These are phyloP conservation scores for Ceratobasidium theobromae DNA, from an alignment of 1,284 basidiomycete species.

Conservation along the genomic window DNA sequence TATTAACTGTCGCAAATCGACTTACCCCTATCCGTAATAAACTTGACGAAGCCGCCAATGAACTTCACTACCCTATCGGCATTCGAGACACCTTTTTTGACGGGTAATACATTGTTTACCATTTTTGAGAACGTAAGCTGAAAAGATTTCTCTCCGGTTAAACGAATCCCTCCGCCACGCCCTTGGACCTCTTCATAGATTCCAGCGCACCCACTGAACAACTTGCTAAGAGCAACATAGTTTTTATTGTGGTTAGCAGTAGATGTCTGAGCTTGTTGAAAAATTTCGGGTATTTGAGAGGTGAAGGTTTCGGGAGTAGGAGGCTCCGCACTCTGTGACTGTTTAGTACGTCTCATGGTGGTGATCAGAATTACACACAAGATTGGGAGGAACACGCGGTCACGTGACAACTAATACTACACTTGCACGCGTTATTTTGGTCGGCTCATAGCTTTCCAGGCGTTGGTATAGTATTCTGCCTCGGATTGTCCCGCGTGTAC, in stretches of 20 bases:
- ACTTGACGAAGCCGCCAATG: conserved; percentile 78
- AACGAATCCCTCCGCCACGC: conserved; percentile 55
- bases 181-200: conserved; percentile 55
- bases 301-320: conserved; percentile 8
- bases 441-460: too few species aligned
- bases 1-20: conserved; percentile 27
- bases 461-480: too few species aligned
- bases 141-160: conserved; percentile 81
- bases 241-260: conserved; percentile 92
- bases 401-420: too few species aligned
- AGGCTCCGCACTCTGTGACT: background rate
- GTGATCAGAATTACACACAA: background rate
- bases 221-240: conserved; percentile 79
- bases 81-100: conserved; percentile 81
- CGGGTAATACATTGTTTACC: conserved; percentile 66
- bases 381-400: background rate
- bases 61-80: conserved; percentile 88
- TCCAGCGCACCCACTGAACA: conserved; percentile 67
- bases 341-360: conserved; percentile 19
- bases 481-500: too few species aligned
- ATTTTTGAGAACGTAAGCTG: conserved; percentile 72
- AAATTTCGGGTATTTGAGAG: conserved; percentile 55
- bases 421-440: too few species aligned
- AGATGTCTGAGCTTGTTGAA: conserved; percentile 82
- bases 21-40: conserved; percentile 76